These are phyloP conservation scores for Aspergillus alliaceus DNA, from an alignment of 2,329 filamentous ascomycete species.

Conservation along the genomic window DNA sequence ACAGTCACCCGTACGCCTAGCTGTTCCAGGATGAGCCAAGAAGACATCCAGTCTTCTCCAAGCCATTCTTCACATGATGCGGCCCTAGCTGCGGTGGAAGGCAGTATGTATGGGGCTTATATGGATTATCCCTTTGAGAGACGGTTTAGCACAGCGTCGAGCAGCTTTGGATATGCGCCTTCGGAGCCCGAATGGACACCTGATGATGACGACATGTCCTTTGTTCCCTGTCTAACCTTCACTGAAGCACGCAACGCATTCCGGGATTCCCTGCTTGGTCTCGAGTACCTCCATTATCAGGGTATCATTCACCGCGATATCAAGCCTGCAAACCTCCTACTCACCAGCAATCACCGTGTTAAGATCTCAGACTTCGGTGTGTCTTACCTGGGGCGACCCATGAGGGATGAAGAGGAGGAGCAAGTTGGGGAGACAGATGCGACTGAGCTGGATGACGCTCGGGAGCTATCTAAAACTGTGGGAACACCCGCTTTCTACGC, in stretches of 20 bases:
- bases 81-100: constrained; percentile 62
- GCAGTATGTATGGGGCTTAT: constrained; percentile 75
- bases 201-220: constrained; percentile 79
- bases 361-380: constrained; percentile 99
- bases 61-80: constrained; percentile 49
- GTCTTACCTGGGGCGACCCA: constrained; percentile 89
- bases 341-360: constrained; percentile 79
- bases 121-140: constrained; percentile 63
- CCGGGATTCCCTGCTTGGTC: constrained; percentile 84
- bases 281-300: constrained; percentile 90
- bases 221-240: constrained; percentile 89
- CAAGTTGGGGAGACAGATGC: constrained; percentile 80
- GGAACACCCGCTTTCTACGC: constrained; percentile 97
- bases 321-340: constrained; percentile 86
- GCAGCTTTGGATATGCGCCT: constrained; percentile 48
- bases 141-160: constrained; percentile 79
- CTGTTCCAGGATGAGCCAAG: constrained; percentile 39
- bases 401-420: constrained; percentile 76
- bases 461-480: constrained; percentile 96
- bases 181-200: constrained; percentile 46
- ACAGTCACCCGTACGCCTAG: constrained; percentile 33
- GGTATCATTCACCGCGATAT: constrained; percentile 83
- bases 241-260: constrained; percentile 81
- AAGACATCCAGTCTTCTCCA: constrained; percentile 56
- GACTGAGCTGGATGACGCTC: constrained; percentile 83